phyloP scores from a whole-genome alignment of 805 yeast genomes.

The Wickerhamomyces silvicola region DNA sequence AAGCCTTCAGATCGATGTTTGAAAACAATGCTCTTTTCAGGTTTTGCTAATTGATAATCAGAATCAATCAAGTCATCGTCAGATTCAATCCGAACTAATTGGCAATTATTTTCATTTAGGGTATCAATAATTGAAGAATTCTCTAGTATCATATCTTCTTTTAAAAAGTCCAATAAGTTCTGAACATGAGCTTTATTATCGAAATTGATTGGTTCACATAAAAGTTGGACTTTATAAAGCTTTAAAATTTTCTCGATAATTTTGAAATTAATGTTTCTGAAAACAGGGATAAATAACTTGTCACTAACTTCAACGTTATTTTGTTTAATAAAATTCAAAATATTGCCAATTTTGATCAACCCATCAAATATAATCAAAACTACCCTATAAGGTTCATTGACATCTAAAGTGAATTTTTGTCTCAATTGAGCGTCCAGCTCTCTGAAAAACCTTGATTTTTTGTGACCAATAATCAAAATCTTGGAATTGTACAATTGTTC shows the following conservation, averaged over 20 bases:
- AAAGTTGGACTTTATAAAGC: conserved; percentile 11
- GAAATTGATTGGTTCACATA: conserved; percentile 21
- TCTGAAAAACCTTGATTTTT: conserved; percentile 14
- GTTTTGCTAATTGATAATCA: too few relatives aligned
- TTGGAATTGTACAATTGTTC: conserved; percentile 3
- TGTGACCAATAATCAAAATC: conserved; percentile 22
- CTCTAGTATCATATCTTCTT: conserved; percentile 12
- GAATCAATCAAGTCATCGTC: not conserved
- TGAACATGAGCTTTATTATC: conserved; percentile 14
- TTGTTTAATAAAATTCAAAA: conserved; percentile 20
- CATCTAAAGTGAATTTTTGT: conserved; percentile 15
- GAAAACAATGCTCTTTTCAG: too few relatives aligned
- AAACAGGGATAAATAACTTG: conserved; percentile 20
- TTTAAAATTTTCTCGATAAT: conserved; percentile 16
- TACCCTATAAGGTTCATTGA: conserved; percentile 10
- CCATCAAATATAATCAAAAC: conserved; percentile 23
- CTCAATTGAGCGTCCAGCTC: conserved; percentile 11
- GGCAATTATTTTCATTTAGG: too few relatives aligned
- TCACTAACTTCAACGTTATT: conserved; percentile 1
- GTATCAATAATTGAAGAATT: conserved; percentile 2
- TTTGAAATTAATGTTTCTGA: conserved; percentile 16
- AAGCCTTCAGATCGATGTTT: too few relatives aligned
- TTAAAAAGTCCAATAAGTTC: conserved; percentile 15
- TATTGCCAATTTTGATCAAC: conserved; percentile 22
- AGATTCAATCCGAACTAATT: too few relatives aligned